Conservation (phyloP, 306 rosid species). For the barrel medic (Medicago truncatula) region DNA sequence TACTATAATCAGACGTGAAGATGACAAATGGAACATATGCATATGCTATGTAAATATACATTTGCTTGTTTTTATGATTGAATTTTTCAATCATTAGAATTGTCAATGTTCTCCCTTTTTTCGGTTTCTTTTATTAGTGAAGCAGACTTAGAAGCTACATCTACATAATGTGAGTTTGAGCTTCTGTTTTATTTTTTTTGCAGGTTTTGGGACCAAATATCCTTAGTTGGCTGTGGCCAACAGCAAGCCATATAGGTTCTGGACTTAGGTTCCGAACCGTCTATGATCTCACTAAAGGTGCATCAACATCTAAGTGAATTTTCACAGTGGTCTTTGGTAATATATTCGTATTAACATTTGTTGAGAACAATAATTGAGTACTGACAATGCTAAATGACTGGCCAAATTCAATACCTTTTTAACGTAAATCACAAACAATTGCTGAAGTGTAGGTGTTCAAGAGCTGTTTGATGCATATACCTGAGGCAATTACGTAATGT, state of each 20-base stretch:
- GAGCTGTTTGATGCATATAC: constrained; percentile 44
- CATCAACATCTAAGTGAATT: constrained; percentile 58
- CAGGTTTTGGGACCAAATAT: constrained; percentile 91
- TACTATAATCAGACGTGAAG: not conserved
- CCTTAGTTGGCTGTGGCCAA: constrained; percentile 78
- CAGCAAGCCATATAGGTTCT: constrained; percentile 72
- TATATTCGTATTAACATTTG: constrained; percentile 40
- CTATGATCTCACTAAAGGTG: constrained; percentile 51
- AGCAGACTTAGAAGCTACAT: constrained; percentile 10
- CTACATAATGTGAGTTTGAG: constrained; percentile 15
- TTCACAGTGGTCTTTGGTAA: constrained; percentile 23
- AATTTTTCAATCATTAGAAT: not conserved
- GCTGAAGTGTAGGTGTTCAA: constrained; percentile 39
- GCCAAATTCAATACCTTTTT: constrained; percentile 27
- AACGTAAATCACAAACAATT: not conserved
- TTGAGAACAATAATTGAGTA: constrained; percentile 39
- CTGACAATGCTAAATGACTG: constrained; percentile 42
- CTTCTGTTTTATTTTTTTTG: constrained; percentile 44
- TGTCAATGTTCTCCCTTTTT: not conserved
- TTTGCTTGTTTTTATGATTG: not conserved
- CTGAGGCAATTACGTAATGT: constrained; percentile 33
- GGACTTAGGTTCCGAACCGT: constrained; percentile 74
- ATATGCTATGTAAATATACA: constrained; percentile 17
- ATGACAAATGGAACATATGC: constrained; percentile 8
- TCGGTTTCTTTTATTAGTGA: not conserved